These are phyloP conservation scores for Boletus patriciae DNA, from an alignment of 768 basidiomycete species.

Conservation along the genomic window DNA sequence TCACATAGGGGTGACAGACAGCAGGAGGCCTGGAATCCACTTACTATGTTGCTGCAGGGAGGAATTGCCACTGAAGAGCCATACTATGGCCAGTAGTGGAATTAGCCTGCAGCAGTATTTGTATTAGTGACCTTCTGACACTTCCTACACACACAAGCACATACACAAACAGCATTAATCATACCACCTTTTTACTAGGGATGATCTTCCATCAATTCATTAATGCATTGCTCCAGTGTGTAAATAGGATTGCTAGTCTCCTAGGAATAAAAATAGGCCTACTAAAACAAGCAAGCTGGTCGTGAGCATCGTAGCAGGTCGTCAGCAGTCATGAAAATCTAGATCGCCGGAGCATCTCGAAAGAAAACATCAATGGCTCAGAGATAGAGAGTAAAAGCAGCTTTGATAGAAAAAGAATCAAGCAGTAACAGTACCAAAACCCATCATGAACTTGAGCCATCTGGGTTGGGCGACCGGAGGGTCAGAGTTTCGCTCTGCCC, in stretches of 20 bases:
- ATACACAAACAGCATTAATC: no score
- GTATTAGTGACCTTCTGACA: no score
- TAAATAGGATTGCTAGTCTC: slow-evolving; percentile 4
- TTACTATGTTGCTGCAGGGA: no score
- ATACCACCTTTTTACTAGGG: no score
- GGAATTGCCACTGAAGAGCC: no score
- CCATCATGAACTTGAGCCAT: slow-evolving; percentile 9
- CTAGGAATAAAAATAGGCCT: slow-evolving; percentile 13
- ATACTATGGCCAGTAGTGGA: no score
- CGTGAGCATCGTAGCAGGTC: slow-evolving; percentile 13
- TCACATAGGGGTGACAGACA: no score
- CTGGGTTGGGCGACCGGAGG: slow-evolving; percentile 20
- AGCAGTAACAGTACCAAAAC: neutral
- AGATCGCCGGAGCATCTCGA: neutral
- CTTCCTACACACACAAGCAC: no score
- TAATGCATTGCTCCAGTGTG: neutral
- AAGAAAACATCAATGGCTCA: neutral
- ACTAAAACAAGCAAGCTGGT: neutral
- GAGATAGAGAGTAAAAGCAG: neutral
- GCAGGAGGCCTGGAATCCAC: no score
- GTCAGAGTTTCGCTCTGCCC: slow-evolving; percentile 52
- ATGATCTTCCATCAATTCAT: neutral
- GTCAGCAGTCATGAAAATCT: slow-evolving; percentile 10
- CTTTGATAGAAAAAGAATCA: neutral
- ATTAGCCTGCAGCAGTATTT: no score